Conservation (phyloP, 75 land plant species). For the Pseudotsuga menziesii region DNA sequence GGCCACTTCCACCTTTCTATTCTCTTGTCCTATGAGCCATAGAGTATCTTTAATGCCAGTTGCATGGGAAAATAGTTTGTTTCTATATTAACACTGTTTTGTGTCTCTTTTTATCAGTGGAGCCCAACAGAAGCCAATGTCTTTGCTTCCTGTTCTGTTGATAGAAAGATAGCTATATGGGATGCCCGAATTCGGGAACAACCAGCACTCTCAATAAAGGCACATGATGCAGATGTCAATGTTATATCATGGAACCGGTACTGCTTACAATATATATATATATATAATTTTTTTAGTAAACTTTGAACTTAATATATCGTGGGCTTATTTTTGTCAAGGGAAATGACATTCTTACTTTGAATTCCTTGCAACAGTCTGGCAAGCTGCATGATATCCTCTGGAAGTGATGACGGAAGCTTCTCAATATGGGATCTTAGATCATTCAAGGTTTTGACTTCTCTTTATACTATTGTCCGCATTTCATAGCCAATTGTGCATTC, state of each 20-base stretch:
- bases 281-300: too few species aligned
- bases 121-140: slow-evolving; percentile 92
- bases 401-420: slow-evolving; percentile 95
- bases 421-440: slow-evolving; percentile 90
- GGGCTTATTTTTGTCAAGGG: not conserved
- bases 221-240: slow-evolving; percentile 96
- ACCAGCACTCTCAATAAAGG: slow-evolving; percentile 68
- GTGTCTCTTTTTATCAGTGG: slow-evolving; percentile 66
- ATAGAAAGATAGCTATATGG: slow-evolving; percentile 83
- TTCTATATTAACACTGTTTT: slow-evolving; percentile 3
- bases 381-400: slow-evolving; percentile 92
- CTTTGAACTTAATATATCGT: not conserved
- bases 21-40: too few species aligned
- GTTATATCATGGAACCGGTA: slow-evolving; percentile 99
- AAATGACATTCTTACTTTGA: not conserved
- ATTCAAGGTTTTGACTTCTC: slow-evolving; percentile 50
- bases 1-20: too few species aligned
- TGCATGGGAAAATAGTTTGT: too few species aligned
- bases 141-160: slow-evolving; percentile 97
- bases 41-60: too few species aligned
- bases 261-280: not conserved
- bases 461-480: not conserved
- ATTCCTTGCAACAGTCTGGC: slow-evolving; percentile 51
- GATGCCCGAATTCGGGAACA: slow-evolving; percentile 55
- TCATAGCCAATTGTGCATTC: not conserved